Evolutionary conservation across 1,284 basidiomycete genomes (phyloP).

Genomic region (Cryptococcus maquisensis): DNA sequence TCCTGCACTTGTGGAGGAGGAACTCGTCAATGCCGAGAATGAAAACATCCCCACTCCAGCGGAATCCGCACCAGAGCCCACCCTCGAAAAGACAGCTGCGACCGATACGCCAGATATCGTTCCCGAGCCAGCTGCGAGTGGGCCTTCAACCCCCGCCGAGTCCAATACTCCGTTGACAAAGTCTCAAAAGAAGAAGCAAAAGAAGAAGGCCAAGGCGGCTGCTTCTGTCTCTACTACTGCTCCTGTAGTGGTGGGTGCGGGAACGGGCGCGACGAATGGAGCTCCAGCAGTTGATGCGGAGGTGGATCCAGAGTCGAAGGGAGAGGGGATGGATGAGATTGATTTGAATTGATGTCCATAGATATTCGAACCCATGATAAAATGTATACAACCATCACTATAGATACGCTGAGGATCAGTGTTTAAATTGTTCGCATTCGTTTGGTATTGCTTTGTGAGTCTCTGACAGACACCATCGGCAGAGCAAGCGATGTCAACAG

Average conservation of each 20-base stretch:
- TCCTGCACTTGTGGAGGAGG: not conserved
- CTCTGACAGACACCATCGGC: too few species aligned
- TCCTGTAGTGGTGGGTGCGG: not conserved
- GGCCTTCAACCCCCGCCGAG: not conserved
- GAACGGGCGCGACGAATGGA: constrained; percentile 10
- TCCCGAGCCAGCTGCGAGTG: not conserved
- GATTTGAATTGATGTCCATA: constrained; percentile 18
- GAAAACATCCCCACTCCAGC: not conserved
- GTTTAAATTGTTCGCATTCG: too few species aligned
- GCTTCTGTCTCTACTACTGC: not conserved
- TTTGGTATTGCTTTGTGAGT: too few species aligned
- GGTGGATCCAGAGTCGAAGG: constrained; percentile 15
- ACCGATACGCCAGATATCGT: not conserved
- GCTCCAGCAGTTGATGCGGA: constrained; percentile 16
- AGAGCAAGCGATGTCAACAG: too few species aligned
- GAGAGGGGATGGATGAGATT: constrained; percentile 24
- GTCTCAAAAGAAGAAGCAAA: constrained; percentile 14
- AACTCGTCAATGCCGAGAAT: not conserved
- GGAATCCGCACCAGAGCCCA: not conserved
- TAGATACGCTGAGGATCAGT: too few species aligned
- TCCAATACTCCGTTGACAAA: constrained; percentile 1
- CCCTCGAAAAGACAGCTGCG: not conserved
- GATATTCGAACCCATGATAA: too few species aligned
- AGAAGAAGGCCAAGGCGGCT: constrained; percentile 12
- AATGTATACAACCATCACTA: too few species aligned